phyloP scores from a whole-genome alignment of 768 basidiomycete genomes.

The Paxillus rubicundulus region DNA sequence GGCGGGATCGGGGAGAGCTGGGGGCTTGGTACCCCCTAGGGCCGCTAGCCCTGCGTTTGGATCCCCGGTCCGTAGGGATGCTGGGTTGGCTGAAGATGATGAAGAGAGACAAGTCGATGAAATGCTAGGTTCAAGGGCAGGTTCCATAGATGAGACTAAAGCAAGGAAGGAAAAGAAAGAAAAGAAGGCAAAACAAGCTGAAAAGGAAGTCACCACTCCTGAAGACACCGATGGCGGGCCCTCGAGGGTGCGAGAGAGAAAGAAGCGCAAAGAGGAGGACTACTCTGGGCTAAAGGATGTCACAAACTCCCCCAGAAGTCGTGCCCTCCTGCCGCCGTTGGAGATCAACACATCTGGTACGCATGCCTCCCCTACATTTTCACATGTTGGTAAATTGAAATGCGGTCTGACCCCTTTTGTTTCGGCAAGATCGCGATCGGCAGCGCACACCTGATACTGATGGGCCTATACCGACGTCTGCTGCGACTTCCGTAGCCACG shows the following conservation, averaged over 20 bases:
- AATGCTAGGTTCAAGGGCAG: constrained; percentile 16
- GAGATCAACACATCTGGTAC: constrained; percentile 39
- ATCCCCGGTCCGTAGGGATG: constrained; percentile 54
- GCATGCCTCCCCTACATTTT: constrained; percentile 7
- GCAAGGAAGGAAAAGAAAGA: constrained; percentile 46
- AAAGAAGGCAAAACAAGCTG: constrained; percentile 22
- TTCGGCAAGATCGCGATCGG: constrained; percentile 35
- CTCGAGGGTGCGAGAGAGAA: constrained; percentile 38
- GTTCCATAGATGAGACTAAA: constrained; percentile 15
- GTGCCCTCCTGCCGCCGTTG: constrained; percentile 32
- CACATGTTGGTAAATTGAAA: neutral
- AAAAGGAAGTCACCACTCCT: constrained; percentile 11
- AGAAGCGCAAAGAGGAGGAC: constrained; percentile 39
- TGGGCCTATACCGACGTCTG: constrained; percentile 31
- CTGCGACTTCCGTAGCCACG: constrained; percentile 34
- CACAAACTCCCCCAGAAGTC: constrained; percentile 52
- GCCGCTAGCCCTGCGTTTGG: constrained; percentile 69
- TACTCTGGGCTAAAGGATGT: constrained; percentile 54
- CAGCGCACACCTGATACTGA: constrained; percentile 38
- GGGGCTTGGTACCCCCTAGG: constrained; percentile 45
- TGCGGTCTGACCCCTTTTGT: constrained; percentile 13
- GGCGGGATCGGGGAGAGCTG: constrained; percentile 25
- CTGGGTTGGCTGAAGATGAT: constrained; percentile 54
- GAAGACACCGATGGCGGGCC: constrained; percentile 25
- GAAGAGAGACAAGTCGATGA: constrained; percentile 47